Evolutionary conservation across 768 basidiomycete species (phyloP).

Genomic region (Suillus brevipes): DNA sequence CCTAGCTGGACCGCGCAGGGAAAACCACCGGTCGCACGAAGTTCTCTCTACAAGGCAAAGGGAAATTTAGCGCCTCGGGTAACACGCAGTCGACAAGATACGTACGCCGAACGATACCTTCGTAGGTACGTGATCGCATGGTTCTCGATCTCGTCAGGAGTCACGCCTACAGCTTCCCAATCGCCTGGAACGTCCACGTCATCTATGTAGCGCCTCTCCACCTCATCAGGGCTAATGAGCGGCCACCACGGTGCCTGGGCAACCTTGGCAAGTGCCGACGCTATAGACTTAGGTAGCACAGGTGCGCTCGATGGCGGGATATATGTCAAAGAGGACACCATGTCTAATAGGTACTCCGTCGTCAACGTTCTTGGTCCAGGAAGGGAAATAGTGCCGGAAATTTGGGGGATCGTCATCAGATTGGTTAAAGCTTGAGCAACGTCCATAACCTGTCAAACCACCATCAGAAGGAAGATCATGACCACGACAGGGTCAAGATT

Average conservation of each 20-base stretch:
- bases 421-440: slow-evolving; percentile 91
- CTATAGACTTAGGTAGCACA: slow-evolving; percentile 72
- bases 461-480: slow-evolving; percentile 16
- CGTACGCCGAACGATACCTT: slow-evolving; percentile 86
- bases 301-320: slow-evolving; percentile 71
- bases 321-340: slow-evolving; percentile 81
- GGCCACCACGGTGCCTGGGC: slow-evolving; percentile 89
- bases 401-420: slow-evolving; percentile 60
- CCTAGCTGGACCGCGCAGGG: slow-evolving; percentile 48
- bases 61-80: slow-evolving; percentile 9
- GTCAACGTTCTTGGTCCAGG: slow-evolving; percentile 89
- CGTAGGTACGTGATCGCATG: slow-evolving; percentile 89
- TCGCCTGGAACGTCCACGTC: slow-evolving; percentile 73
- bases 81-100: slow-evolving; percentile 26
- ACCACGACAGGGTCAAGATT: slow-evolving; percentile 28
- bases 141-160: slow-evolving; percentile 81
- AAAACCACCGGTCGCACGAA: slow-evolving; percentile 67
- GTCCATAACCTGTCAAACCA: slow-evolving; percentile 71
- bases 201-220: slow-evolving; percentile 82
- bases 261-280: slow-evolving; percentile 59
- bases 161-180: slow-evolving; percentile 82
- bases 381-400: slow-evolving; percentile 71
- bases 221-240: slow-evolving; percentile 85
- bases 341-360: slow-evolving; percentile 74
- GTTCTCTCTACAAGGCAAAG: slow-evolving; percentile 51